Percentiles rank a stretch among this genome's conserved stretches.
phyloP scores from a whole-genome alignment of 2,329 filamentous ascomycete species.

The Penicillium sp. region DNA sequence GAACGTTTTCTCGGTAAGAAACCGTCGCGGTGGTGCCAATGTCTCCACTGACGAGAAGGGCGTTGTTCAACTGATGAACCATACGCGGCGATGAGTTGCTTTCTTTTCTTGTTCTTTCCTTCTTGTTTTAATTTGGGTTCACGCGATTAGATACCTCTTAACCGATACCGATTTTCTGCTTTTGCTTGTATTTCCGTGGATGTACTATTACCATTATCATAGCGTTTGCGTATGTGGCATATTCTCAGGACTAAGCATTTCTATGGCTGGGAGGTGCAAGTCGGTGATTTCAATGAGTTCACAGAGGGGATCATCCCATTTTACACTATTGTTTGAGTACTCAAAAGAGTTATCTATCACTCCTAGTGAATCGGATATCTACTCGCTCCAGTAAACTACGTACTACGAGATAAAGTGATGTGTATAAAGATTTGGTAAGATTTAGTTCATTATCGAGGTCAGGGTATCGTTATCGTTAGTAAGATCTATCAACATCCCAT shows the following conservation, averaged over 20 bases:
- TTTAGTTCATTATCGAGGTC: constrained; percentile 16
- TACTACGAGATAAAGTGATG: neutral
- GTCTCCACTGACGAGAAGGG: constrained; percentile 40
- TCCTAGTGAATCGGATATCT: neutral
- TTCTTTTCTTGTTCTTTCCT: neutral
- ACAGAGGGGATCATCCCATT: too few relatives aligned
- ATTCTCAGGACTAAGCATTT: neutral
- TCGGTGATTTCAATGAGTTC: too few relatives aligned
- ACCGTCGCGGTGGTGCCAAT: constrained; percentile 31
- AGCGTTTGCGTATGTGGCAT: neutral
- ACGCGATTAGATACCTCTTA: neutral
- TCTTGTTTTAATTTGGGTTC: neutral
- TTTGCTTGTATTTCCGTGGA: neutral
- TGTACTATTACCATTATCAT: neutral
- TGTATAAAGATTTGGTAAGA: neutral
- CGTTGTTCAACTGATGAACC: constrained; percentile 31
- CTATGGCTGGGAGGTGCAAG: too few relatives aligned
- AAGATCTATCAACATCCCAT: constrained; percentile 26
- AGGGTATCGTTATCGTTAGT: constrained; percentile 28
- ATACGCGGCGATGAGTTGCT: neutral
- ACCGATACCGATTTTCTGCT: neutral
- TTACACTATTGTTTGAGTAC: too few relatives aligned
- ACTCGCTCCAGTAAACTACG: neutral
- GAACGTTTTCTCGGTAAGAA: constrained; percentile 36
- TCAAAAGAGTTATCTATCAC: neutral